Percentiles rank a stretch among this genome's conserved stretches.
Evolutionary conservation across 2,329 filamentous ascomycete species (phyloP).

Genomic region (Clathrospora elynae): DNA sequence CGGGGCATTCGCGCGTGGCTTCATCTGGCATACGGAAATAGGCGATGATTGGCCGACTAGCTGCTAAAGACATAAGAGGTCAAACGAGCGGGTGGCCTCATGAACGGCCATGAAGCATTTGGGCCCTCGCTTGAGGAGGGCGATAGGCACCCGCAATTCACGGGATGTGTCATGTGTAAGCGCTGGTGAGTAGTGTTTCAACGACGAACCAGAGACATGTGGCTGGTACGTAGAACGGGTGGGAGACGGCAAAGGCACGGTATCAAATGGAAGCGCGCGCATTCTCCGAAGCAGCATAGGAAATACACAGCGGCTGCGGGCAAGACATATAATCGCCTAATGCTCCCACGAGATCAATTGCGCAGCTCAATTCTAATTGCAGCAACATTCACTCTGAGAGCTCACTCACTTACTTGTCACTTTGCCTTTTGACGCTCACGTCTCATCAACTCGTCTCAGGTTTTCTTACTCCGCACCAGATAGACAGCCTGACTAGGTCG

Average conservation of each 20-base stretch:
- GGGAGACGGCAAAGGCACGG: slow-evolving; percentile 29
- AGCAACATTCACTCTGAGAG: slow-evolving; percentile 20
- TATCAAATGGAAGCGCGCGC: slow-evolving; percentile 47
- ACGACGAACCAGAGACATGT: slow-evolving; percentile 40
- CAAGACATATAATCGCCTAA: slow-evolving; percentile 42
- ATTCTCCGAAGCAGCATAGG: slow-evolving; percentile 32
- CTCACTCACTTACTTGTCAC: slow-evolving; percentile 19
- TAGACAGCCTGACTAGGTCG: slow-evolving; percentile 29
- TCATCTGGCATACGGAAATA: slow-evolving; percentile 28
- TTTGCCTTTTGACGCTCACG: slow-evolving; percentile 23
- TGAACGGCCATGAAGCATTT: slow-evolving; percentile 25
- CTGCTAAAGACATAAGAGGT: slow-evolving; percentile 23
- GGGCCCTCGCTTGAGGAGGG: slow-evolving; percentile 32
- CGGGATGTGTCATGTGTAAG: slow-evolving; percentile 33
- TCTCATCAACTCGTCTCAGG: slow-evolving; percentile 40
- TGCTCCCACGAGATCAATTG: slow-evolving; percentile 34
- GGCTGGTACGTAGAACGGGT: slow-evolving; percentile 34
- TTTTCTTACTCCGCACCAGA: slow-evolving; percentile 24
- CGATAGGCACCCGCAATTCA: slow-evolving; percentile 29
- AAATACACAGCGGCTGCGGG: slow-evolving; percentile 43
- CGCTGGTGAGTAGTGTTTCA: slow-evolving; percentile 43
- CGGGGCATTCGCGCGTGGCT: slow-evolving; percentile 37
- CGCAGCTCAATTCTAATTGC: slow-evolving; percentile 29
- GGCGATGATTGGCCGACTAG: slow-evolving; percentile 30
- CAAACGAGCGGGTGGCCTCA: slow-evolving; percentile 28